phyloP scores from a whole-genome alignment of 129 eudicot species.

The Pittosporum tobira region DNA sequence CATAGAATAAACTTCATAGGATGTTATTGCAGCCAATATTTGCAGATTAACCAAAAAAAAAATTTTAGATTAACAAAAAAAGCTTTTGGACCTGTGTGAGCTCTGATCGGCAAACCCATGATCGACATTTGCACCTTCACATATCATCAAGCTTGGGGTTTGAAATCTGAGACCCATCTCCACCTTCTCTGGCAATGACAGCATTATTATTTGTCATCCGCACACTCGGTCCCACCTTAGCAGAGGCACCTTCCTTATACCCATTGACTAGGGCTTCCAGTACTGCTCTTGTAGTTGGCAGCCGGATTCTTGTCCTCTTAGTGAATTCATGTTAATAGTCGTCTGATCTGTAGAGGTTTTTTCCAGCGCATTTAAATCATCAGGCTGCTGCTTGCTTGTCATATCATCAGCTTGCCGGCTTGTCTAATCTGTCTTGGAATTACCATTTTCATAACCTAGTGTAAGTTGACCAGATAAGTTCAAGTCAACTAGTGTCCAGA shows the following conservation, averaged over 20 bases:
- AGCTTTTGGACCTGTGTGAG: too few species aligned
- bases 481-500: slow-evolving; percentile 32
- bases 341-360: slow-evolving; percentile 7
- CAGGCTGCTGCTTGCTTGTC: not conserved
- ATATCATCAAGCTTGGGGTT: not conserved
- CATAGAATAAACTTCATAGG: too few species aligned
- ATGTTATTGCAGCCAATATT: too few species aligned
- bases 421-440: slow-evolving; percentile 6
- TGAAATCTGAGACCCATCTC: slow-evolving; percentile 5
- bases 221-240: slow-evolving; percentile 25
- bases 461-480: slow-evolving; percentile 43
- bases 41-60: too few species aligned
- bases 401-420: slow-evolving; percentile 8
- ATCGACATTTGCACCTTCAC: not conserved
- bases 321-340: slow-evolving; percentile 15
- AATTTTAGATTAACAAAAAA: too few species aligned
- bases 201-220: slow-evolving; percentile 27
- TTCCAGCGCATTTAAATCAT: slow-evolving; percentile 4
- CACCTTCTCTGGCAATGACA: slow-evolving; percentile 23
- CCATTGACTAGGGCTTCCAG: slow-evolving; percentile 69
- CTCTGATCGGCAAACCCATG: not conserved
- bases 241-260: slow-evolving; percentile 19
- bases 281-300: slow-evolving; percentile 48
- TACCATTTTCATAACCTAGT: slow-evolving; percentile 28
- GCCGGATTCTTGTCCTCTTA: slow-evolving; percentile 59